phyloP scores from a whole-genome alignment of 225 moss, liverwort and hornwort genomes.

The Lunularia cruciata region DNA sequence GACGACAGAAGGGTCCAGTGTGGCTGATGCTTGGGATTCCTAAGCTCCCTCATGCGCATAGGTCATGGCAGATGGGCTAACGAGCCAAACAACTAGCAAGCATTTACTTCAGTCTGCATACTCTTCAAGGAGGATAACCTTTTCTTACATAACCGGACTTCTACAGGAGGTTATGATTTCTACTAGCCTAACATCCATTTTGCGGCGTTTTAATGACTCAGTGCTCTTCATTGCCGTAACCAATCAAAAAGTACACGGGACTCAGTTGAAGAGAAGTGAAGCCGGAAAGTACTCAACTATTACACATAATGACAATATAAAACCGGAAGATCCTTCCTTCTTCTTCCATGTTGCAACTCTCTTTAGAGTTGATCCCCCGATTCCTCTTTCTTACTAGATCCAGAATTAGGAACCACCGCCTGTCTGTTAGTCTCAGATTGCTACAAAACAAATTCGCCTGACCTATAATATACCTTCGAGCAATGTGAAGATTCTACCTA shows the following conservation, averaged over 20 bases:
- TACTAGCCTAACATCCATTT: too few species aligned
- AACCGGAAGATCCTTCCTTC: not conserved
- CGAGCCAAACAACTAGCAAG: too few species aligned
- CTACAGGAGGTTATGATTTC: too few species aligned
- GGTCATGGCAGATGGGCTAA: too few species aligned
- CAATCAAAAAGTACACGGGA: not conserved
- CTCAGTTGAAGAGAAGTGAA: not conserved
- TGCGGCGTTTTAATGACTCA: too few species aligned
- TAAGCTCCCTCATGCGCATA: too few species aligned
- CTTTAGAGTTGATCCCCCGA: conserved; percentile 1
- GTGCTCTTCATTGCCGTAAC: too few species aligned
- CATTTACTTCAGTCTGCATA: too few species aligned
- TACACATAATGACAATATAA: not conserved
- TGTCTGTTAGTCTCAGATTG: conserved; percentile 1
- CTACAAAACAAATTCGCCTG: conserved; percentile 7
- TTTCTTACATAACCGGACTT: too few species aligned
- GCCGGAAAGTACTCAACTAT: conserved; percentile 6
- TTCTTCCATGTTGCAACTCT: not conserved
- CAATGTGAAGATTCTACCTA: not conserved
- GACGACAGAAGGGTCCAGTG: too few species aligned
- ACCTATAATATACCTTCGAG: conserved; percentile 14
- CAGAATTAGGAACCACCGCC: conserved; percentile 1
- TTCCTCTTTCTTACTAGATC: not conserved
- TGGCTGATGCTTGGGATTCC: too few species aligned
- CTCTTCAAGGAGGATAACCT: too few species aligned